phyloP scores from a whole-genome alignment of 225 moss, liverwort and hornwort species.

The Thuidium tamariscinum region DNA sequence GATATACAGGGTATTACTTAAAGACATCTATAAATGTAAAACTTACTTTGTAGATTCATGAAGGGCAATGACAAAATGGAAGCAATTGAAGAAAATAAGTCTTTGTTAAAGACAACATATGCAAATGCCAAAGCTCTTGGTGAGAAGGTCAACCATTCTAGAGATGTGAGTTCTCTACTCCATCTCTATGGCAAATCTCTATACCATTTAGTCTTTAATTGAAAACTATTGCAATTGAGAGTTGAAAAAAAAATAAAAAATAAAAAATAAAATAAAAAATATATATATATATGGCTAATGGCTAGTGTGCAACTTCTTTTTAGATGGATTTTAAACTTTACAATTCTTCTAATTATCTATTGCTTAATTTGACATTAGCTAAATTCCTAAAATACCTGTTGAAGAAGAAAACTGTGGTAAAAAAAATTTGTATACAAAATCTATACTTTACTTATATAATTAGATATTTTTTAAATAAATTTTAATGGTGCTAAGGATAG shows the following conservation, averaged over 20 bases:
- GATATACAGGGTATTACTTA: neutral
- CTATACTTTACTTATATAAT: neutral
- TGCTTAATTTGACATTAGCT: neutral
- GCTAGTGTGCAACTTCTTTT: neutral
- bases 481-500: neutral
- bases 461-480: neutral
- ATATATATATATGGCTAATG: too few relatives aligned
- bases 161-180: conserved; percentile 21
- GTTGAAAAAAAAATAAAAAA: too few relatives aligned
- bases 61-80: conserved; percentile 23
- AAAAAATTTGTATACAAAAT: neutral
- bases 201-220: neutral
- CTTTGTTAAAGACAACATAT: conserved; percentile 38
- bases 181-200: neutral
- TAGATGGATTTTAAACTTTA: neutral
- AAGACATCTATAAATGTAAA: neutral
- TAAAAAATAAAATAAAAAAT: too few relatives aligned
- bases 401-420: neutral
- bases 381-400: neutral
- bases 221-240: neutral
- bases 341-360: neutral
- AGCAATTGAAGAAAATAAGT: conserved; percentile 59
- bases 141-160: conserved; percentile 52
- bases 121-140: conserved; percentile 53
- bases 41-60: conserved; percentile 20